These are phyloP conservation scores for Colletotrichum chlorophyti DNA, from an alignment of 2,329 filamentous ascomycete genomes.

Conservation along the genomic window DNA sequence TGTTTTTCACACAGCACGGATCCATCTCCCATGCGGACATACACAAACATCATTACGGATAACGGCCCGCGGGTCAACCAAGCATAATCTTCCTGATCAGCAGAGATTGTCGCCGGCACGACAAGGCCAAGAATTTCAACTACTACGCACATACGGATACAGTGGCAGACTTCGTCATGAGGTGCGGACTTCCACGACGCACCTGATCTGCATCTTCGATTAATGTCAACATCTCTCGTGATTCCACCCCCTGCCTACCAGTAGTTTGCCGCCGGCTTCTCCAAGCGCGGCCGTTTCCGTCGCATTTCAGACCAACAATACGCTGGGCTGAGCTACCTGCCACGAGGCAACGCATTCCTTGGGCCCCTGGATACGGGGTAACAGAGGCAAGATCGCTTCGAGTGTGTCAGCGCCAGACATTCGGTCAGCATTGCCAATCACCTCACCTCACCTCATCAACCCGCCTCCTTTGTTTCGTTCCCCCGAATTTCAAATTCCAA, in stretches of 20 bases:
- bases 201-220: background rate
- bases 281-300: conserved; percentile 14
- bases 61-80: background rate
- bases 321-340: too few relatives aligned
- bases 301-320: conserved; percentile 11
- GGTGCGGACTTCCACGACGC: conserved; percentile 11
- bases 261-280: conserved; percentile 2
- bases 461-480: conserved; percentile 5
- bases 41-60: conserved; percentile 11
- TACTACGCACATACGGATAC: background rate
- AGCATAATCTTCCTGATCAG: conserved; percentile 16
- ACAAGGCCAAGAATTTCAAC: too few relatives aligned
- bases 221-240: background rate
- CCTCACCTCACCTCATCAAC: too few relatives aligned
- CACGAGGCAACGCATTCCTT: conserved; percentile 17
- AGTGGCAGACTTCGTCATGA: background rate
- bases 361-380: background rate
- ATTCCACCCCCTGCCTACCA: too few relatives aligned
- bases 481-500: conserved; percentile 13
- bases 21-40: too few relatives aligned
- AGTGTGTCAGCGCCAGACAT: conserved; percentile 13
- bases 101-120: background rate
- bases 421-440: background rate
- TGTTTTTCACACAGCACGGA: too few relatives aligned
- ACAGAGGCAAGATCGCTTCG: background rate